Base-by-base conservation (phyloP, 306 rosid species). In the Vigna reflexopilosa region DNA sequence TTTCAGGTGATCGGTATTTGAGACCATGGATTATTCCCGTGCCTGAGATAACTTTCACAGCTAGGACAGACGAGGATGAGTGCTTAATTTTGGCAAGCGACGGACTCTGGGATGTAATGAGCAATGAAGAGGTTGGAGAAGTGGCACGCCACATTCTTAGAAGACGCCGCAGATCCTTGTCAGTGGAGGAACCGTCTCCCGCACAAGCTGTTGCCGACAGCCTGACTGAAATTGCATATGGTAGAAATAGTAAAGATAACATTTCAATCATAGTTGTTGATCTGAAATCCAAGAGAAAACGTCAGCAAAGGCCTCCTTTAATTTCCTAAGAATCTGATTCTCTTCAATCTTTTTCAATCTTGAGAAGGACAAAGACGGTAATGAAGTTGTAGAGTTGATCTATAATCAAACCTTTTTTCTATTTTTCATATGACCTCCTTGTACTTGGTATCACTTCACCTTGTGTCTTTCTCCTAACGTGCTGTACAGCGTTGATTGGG, bases 31-130 rank as follows among this genome's bases (percentile, higher is more conserved):
- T 92, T 67, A 90, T 92, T 79, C 97, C 97, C 2, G 91, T 85
- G 72, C 97, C 97, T 8, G 97, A 92, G 85, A 81, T 88, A 72
- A 83, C 84, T 54, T 92, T 92, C 75, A 92, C 83, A 44, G 67
- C 83, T 2, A 84, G 95, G 87, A 90, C 81, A 11, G 93, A 90
- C 0, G 97, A 92, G 75, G 97, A 92, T 76, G 97, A 92, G 81
- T 92, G 97, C 54, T 65, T 92, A 67, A 66, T 92, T 70, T 59
- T 92, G 87, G 97, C 97, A 30, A 92, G 97, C 54, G 97, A 92
- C 62, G 97, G 97, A 70, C 95, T 90, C 4, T 92, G 97, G 97
- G 97, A 92, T 76, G 97, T 92, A 38, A 85, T 92, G 91, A 88
- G 85, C 2, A 92, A 92, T 73, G 90, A 92, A 73, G 97, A 92